Base-by-base conservation (phyloP, 805 yeast species). In the Candida ulmi region DNA sequence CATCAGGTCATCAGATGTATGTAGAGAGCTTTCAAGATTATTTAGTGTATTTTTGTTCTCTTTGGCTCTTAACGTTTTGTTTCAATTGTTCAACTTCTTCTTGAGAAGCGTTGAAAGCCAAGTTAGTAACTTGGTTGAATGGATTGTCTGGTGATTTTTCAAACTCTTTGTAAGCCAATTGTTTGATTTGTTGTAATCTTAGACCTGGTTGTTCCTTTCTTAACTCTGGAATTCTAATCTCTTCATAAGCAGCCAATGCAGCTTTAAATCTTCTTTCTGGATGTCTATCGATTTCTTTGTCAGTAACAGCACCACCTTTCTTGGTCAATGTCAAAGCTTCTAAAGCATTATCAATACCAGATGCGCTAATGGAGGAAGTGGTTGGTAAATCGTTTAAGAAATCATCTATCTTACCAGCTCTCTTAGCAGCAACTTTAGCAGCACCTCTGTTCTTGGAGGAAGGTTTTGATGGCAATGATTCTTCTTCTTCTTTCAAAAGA, bases 201-300 rank as follows among this genome's bases (percentile, higher is more conserved):
- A 86, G 68, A 12, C 95, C 95, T 5, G 90, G 88, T 51, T 80
- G 68, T 60, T 86, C 95, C 57, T 78, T 71, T 61, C 80, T 78
- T 40, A 82, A 41, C 54, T 82, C 87, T 5, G 93, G 91, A 31
- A 83, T 56, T 52, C 91, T 72, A 40, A 69, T 65, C 45, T 80
- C 91, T 52, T 85, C 87, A 54, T 64, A 86, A 1, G 85, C 87
- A 11, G 76, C 70, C 41, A 69, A 68, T 0, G 95, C 95, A 19
- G 91, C 87, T 66, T 85, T 86, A 62, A 81, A 83, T 56, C 95
- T 75, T 63, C 95, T 76, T 66, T 86, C 95, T 9, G 95, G 95
- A 51, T 86, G 95, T 60, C 88, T 78, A 44, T 86, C 95, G 38
- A 86, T 68, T 38, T 78, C 86, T 54, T 79, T 79, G 44, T 63